Base-by-base conservation (phyloP, 2,329 filamentous ascomycete species). In the Diaporthe nobilis region DNA sequence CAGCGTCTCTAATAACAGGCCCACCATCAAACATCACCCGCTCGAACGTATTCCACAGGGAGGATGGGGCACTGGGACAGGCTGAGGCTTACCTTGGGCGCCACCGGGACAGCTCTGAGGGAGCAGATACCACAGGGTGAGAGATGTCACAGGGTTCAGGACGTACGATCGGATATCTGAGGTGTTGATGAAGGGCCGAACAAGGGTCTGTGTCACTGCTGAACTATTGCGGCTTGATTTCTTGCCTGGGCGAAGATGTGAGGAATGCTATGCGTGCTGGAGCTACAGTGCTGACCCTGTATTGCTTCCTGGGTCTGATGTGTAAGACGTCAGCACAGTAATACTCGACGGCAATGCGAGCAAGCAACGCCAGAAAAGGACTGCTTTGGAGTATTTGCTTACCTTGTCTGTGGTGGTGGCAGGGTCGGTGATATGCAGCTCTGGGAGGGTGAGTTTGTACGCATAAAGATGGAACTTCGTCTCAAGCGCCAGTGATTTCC, bases 21-120 rank as follows among this genome's bases (percentile, higher is more conserved):
- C 58, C 42, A 39, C 44, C 42, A 39, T 22, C 31, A 61, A 51
- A 61, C 2, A 15, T 12, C 34, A 53, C 37, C n/a, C 8, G 15
- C n/a, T 6, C 17, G 67, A 6, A 12, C 17, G 57, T 5, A 37
- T 60, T 37, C 31, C 31, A 60, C 17, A 10, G 57, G 57, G 22
- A n/a, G 22, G 49, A 12, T 10, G 22, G 42, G n/a, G 42, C 13
- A 22, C 10, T 4, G 12, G 39, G 17, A 31, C 28, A 67, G 44
- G 37, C 44, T 67, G 63, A 12, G 63, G 63, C 63, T 67, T 67
- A 67, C 63, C 47, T 67, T 67, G 25, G 20, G 28, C 44, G 28
- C 44, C 44, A 49, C 61, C 25, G 42, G 42, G n/a, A n/a, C 42
- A n/a, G 42, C 42, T 65, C 34, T 31, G 61, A 34, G 42, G 58